Evolutionary conservation across 2,329 filamentous ascomycete species (phyloP).

Genomic region (Verticillium tricorpus): DNA sequence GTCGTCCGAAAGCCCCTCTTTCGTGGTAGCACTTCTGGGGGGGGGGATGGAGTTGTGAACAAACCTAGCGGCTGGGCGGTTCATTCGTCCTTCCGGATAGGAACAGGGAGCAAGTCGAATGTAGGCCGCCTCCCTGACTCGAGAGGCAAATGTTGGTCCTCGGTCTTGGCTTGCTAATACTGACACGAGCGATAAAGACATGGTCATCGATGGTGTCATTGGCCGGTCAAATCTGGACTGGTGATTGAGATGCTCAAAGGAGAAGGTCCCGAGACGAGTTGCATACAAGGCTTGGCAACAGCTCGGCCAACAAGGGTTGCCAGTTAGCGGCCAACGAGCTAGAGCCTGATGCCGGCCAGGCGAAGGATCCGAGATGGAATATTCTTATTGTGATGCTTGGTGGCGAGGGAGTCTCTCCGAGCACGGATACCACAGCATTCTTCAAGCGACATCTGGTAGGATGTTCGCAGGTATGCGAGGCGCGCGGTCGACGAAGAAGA

Average conservation of each 20-base stretch:
- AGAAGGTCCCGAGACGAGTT: neutral
- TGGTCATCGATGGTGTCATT: neutral
- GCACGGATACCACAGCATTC: neutral
- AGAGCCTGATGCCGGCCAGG: neutral
- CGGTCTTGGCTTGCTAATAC: neutral
- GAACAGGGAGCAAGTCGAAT: neutral
- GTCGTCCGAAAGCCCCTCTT: neutral
- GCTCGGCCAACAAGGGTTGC: neutral
- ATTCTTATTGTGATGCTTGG: neutral
- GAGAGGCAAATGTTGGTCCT: neutral
- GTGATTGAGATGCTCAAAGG: neutral
- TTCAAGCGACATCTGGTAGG: neutral
- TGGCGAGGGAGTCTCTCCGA: neutral
- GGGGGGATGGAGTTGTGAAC: neutral
- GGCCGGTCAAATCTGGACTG: neutral
- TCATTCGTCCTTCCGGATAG: neutral
- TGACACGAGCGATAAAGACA: neutral
- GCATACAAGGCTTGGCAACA: neutral
- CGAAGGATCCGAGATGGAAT: neutral
- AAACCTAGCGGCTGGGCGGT: neutral
- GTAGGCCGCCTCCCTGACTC: neutral
- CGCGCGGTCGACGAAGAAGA: neutral
- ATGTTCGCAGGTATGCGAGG: neutral
- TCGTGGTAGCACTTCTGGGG: neutral
- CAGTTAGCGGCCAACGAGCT: neutral